Base-by-base conservation (phyloP, 768 basidiomycete species). In the Pholiota conissans region DNA sequence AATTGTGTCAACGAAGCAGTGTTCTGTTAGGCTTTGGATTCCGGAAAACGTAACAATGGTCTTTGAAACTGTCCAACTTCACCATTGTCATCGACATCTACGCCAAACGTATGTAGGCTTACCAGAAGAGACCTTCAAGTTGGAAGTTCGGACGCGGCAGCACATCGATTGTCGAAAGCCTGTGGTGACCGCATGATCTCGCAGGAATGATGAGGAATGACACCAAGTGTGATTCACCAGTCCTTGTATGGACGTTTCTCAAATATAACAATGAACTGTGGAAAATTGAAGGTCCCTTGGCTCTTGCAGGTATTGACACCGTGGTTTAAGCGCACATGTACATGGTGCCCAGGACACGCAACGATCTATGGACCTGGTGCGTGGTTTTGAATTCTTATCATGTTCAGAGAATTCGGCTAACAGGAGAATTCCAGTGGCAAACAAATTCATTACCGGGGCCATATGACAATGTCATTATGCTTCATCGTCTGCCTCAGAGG, bases 301-400 rank as follows among this genome's bases (percentile, higher is more conserved):
- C 13, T n/a, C 32, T 20, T 37, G 4, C 14, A 42, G 49, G 34
- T 37, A 40, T 40, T 57, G 56, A 51, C 56, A 57, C 50, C 56
- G 56, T 57, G 56, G 56, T 39, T 57, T 57, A 24, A 48, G 57
- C 50, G 49, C 42, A 22, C 13, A 26, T 24, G 42, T 20, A 24
- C 42, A 45, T 20, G 22, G 20, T 22, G 42, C 24, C 2, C 7
- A 24, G 40, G 40, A 42, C 22, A 8, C 3, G 11, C 18, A 20
- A 24, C 5, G 18, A 24, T 18, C 14, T 20, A n/a, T 40, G n/a
- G 5, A 9, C 14, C 22, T 42, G 42, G 42, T 45, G 5, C 42
- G 42, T 45, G 42, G 42, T 22, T 45, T 20, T 9, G 8, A 45
- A 24, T 24, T 10, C 42, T 24, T 45, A 32, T 45, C 42, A 45